Conservation (phyloP, 306 rosid genomes). For the Casuarina cunninghamiana region DNA sequence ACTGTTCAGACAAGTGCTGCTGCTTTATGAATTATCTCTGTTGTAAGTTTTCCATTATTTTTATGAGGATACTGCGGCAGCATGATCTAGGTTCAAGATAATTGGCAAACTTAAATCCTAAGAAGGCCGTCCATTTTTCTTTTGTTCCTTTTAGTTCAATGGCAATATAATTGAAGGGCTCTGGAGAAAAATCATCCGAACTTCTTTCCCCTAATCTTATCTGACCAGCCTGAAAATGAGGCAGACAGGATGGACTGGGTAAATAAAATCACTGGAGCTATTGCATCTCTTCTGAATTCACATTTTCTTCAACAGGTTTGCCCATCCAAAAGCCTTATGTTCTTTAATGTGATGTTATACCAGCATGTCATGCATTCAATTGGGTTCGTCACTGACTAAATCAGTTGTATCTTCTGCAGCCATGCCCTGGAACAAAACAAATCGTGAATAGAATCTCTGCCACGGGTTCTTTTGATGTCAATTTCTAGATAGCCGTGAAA, state of each 20-base stretch:
- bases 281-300: conserved; percentile 71
- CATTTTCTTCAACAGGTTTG: conserved; percentile 87
- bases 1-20: no score
- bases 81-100: no score
- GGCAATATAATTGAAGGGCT: no score
- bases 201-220: conserved; percentile 24
- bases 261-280: conserved; percentile 78
- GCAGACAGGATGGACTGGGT: conserved; percentile 96
- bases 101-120: no score
- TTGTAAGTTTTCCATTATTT: no score
- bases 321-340: conserved; percentile 17
- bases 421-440: conserved; percentile 35
- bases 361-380: conserved; percentile 25
- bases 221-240: conserved; percentile 90
- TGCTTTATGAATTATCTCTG: no score
- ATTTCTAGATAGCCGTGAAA: conserved; percentile 38
- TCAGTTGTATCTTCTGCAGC: conserved; percentile 59
- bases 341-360: not conserved
- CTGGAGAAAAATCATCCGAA: not conserved
- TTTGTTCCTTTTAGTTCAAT: no score
- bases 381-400: conserved; percentile 16
- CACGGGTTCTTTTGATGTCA: conserved; percentile 44
- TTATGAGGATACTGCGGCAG: no score
- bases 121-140: no score
- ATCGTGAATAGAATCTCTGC: conserved; percentile 35